Conservation (phyloP, 164 flowering plant species). For the Liquidambar formosana region DNA sequence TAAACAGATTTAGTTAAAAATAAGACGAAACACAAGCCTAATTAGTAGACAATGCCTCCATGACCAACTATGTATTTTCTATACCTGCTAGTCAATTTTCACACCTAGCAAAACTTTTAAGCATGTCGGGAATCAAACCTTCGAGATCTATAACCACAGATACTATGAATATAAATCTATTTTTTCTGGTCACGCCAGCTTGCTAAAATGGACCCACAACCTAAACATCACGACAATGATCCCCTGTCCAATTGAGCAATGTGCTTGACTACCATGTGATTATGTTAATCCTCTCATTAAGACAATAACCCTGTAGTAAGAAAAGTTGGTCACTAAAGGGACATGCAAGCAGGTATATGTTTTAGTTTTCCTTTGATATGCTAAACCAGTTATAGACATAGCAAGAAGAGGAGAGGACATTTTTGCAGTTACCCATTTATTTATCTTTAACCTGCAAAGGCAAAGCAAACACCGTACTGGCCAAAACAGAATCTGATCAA, state of each 20-base stretch:
- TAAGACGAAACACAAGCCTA: neutral
- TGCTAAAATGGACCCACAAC: slow-evolving; percentile 8
- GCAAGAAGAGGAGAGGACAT: neutral
- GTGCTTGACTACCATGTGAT: neutral
- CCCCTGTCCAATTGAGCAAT: neutral
- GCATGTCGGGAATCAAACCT: slow-evolving; percentile 5
- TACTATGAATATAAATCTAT: neutral
- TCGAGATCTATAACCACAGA: slow-evolving; percentile 4
- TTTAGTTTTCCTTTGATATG: neutral
- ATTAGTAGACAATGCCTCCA: neutral
- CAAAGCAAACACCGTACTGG: neutral
- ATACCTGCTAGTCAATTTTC: slow-evolving; percentile 3
- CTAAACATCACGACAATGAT: neutral
- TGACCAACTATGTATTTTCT: neutral
- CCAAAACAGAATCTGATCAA: slow-evolving; percentile 8
- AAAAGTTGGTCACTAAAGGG: neutral
- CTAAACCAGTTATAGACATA: neutral
- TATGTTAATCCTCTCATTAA: neutral
- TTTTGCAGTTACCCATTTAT: neutral
- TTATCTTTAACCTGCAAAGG: neutral
- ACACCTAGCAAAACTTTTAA: slow-evolving; percentile 1
- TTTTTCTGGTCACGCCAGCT: slow-evolving; percentile 8
- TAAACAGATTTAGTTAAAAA: neutral
- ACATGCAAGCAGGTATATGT: neutral
- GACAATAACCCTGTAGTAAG: neutral